A percentile compares a stretch with the other conserved stretches of the same genome.
Conservation (phyloP, 805 yeast genomes). For the Naumovozyma dairenensis region DNA sequence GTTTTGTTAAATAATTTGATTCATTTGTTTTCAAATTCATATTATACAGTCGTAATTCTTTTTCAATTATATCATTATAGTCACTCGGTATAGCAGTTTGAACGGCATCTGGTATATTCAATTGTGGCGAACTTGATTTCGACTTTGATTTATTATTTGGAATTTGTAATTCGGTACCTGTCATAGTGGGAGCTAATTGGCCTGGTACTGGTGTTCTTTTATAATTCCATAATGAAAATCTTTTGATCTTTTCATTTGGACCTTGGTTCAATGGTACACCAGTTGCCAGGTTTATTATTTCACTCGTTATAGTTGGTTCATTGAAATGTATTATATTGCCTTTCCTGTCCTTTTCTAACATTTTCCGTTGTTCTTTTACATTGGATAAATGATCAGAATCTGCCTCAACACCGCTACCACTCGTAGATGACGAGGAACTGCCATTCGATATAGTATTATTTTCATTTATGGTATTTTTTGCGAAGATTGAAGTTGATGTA, state of each 20-base stretch:
- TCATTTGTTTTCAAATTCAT: slow-evolving; percentile 25
- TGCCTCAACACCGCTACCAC: too few species aligned
- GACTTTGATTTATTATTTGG: too few species aligned
- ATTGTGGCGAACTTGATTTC: too few species aligned
- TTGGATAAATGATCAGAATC: too few species aligned
- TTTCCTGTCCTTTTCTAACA: slow-evolving; percentile 1
- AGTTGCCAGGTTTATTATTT: slow-evolving; percentile 50
- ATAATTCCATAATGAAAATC: slow-evolving; percentile 45
- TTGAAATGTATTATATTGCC: slow-evolving; percentile 3
- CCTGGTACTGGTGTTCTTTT: slow-evolving; percentile 20
- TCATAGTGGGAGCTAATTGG: too few species aligned
- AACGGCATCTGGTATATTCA: too few species aligned
- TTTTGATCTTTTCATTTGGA: slow-evolving; percentile 52
- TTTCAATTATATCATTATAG: slow-evolving; percentile 12
- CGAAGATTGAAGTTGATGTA: slow-evolving; percentile 2
- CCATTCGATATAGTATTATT: slow-evolving; percentile 2
- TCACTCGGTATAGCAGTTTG: too few species aligned
- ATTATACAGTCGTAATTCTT: slow-evolving; percentile 14
- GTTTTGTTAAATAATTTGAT: slow-evolving; percentile 28
- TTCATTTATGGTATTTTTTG: too few species aligned
- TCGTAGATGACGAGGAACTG: background rate
- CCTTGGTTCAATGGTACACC: slow-evolving; percentile 65
- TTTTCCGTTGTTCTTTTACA: background rate
- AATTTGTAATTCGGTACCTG: too few species aligned
- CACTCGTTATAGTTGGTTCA: slow-evolving; percentile 34